Percentiles rank a stretch among this genome's conserved stretches.
phyloP scores from a whole-genome alignment of 2,329 filamentous ascomycete genomes.

The Colletotrichum agaves region DNA sequence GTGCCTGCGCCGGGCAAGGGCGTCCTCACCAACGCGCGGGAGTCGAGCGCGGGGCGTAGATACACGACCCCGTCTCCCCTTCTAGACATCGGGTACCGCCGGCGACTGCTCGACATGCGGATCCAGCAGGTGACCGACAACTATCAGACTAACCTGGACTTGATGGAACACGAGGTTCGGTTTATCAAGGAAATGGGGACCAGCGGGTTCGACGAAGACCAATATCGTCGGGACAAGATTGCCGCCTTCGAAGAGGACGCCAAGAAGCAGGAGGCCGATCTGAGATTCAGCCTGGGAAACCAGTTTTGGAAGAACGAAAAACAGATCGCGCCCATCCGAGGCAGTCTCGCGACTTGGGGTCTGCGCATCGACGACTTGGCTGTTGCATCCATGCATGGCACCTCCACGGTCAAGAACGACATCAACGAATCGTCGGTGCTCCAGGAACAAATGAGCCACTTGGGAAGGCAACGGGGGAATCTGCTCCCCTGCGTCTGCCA shows the following conservation, averaged over 20 bases:
- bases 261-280: conserved; percentile 39
- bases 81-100: conserved; percentile 96
- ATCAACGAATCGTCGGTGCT: conserved; percentile 51
- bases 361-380: conserved; percentile 51
- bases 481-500: conserved; percentile 47
- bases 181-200: conserved; percentile 4
- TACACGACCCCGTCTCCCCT: conserved; percentile 90
- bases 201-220: conserved; percentile 3
- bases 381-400: conserved; percentile 53
- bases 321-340: conserved; percentile 48
- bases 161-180: conserved; percentile 21
- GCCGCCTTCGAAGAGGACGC: conserved; percentile 35
- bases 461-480: conserved; percentile 49
- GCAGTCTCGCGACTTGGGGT: conserved; percentile 49
- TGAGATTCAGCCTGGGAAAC: conserved; percentile 43
- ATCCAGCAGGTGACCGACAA: conserved; percentile 83
- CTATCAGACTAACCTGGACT: conserved; percentile 11
- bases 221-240: conserved; percentile 26
- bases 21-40: conserved; percentile 53
- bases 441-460: conserved; percentile 47
- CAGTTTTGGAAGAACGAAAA: conserved; percentile 43
- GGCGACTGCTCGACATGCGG: conserved; percentile 90
- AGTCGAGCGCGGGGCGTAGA: conserved; percentile 70
- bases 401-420: conserved; percentile 52
- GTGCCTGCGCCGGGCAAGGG: conserved; percentile 52